Conservation (phyloP, 169 alveolate species). For the Cryptosporidium baileyi region DNA sequence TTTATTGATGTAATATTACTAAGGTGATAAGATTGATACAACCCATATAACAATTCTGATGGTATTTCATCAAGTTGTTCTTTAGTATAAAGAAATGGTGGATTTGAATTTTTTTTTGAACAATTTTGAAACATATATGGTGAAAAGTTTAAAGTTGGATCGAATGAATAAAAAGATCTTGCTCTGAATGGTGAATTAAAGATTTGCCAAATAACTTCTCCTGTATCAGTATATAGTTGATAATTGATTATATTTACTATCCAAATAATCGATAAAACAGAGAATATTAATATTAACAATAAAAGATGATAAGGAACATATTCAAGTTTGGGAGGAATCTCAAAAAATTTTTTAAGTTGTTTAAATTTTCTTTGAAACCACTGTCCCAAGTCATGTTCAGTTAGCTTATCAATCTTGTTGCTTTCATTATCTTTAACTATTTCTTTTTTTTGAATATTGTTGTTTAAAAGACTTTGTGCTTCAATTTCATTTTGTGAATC, state of each 20-base stretch:
- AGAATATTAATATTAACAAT: constrained; percentile 2
- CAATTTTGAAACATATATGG: constrained; percentile 63
- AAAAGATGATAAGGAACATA: constrained; percentile 53
- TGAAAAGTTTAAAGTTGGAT: constrained; percentile 16
- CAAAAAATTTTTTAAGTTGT: constrained; percentile 11
- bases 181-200: constrained; percentile 54
- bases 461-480: neutral
- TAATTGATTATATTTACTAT: neutral
- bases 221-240: constrained; percentile 10
- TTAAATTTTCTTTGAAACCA: neutral
- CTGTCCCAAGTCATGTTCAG: too few relatives aligned
- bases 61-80: constrained; percentile 23
- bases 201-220: constrained; percentile 39
- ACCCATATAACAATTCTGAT: constrained; percentile 8
- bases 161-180: constrained; percentile 26
- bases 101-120: constrained; percentile 2
- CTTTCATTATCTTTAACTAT: neutral
- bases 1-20: constrained; percentile 43
- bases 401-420: neutral
- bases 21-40: constrained; percentile 35
- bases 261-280: constrained; percentile 9
- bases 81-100: constrained; percentile 9
- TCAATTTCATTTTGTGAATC: constrained; percentile 33
- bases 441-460: neutral
- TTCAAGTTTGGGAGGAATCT: constrained; percentile 64